Evolutionary conservation across 352 stramenopile genomes (phyloP).

Genomic region (Globisporangium splendens): DNA sequence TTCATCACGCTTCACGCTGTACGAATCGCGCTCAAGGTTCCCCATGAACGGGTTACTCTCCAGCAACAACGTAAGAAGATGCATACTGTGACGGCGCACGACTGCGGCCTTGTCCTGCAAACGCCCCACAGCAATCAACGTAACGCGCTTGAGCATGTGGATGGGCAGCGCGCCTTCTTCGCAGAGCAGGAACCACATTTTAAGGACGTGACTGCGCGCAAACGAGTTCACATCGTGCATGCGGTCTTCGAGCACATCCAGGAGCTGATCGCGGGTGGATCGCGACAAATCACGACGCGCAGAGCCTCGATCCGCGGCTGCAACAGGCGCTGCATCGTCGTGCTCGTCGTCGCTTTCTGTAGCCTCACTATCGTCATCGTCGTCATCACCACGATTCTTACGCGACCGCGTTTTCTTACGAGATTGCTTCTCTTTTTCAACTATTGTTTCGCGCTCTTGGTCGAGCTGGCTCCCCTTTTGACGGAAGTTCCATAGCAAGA

Average conservation of each 20-base stretch:
- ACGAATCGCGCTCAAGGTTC: constrained; percentile 82
- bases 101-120: constrained; percentile 93
- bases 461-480: constrained; percentile 33
- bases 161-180: constrained; percentile 86
- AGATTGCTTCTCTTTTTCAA: constrained; percentile 3
- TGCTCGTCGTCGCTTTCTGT: constrained; percentile 19
- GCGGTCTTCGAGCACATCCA: constrained; percentile 88
- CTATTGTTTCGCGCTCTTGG: constrained; percentile 4
- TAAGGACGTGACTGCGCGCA: constrained; percentile 88
- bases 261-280: constrained; percentile 66
- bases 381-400: constrained; percentile 4
- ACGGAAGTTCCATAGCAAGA: constrained; percentile 72
- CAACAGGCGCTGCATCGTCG: constrained; percentile 5
- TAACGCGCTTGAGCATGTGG: constrained; percentile 74
- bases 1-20: constrained; percentile 77
- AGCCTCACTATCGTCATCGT: constrained; percentile 2
- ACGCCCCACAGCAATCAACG: constrained; percentile 80
- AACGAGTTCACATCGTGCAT: constrained; percentile 93
- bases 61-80: constrained; percentile 88
- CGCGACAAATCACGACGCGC: constrained; percentile 43
- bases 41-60: constrained; percentile 95
- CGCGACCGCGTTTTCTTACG: constrained; percentile 3
- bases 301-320: background rate
- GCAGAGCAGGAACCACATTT: constrained; percentile 86
- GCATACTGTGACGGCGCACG: constrained; percentile 84